Evolutionary conservation across 768 basidiomycete species (phyloP), one percentile per base, ranked within the genome.

Genomic region (Amanita subjunquillea): DNA sequence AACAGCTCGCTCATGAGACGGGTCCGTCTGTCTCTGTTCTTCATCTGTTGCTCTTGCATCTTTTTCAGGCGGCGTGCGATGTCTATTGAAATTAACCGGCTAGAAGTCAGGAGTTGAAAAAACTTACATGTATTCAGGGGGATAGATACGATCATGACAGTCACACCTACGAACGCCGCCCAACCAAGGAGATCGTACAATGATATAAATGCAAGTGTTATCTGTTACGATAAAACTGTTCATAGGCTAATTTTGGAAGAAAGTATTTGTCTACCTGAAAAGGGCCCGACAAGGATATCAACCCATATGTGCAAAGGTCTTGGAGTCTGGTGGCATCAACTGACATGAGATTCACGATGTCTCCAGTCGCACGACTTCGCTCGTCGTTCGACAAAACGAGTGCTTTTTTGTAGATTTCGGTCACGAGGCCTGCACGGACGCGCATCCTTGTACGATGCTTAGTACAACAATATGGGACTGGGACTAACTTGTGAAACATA

Each of bases 331-430:
- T 82, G 0, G 90, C 80, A 57, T 92, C 90, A 12, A 95, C 91
- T 6, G 85, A 86, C 85, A 94, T 93, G 30, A 95, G 67, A 62
- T 96, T 97, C 56, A 96, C 91, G 34, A 96, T 93, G 63, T 96
- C 93, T 1, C 95, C 94, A 0, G 89, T 82, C 0, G 88, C 78
- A 39, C 90, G 80, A 8, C 78, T 76, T 4, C 87, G 80, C 60
- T 91, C 92, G 54, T 91, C 87, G 59, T 86, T 92, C 2, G 88
- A 90, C 7, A 98, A 77, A 3, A 90, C 75, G 20, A 98, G 72
- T 0, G 91, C 78, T 64, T 97, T 96, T 47, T 81, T 70, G 70
- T 95, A 97, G 48, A 96, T 91, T 3, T 75, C 78, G 1, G 83
- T 83, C 12, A 97, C 81, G 20, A 98, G 77, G 0, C 93, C 94